These are phyloP conservation scores for Stephania japonica DNA, from an alignment of 164 flowering plant species.

Conservation along the genomic window DNA sequence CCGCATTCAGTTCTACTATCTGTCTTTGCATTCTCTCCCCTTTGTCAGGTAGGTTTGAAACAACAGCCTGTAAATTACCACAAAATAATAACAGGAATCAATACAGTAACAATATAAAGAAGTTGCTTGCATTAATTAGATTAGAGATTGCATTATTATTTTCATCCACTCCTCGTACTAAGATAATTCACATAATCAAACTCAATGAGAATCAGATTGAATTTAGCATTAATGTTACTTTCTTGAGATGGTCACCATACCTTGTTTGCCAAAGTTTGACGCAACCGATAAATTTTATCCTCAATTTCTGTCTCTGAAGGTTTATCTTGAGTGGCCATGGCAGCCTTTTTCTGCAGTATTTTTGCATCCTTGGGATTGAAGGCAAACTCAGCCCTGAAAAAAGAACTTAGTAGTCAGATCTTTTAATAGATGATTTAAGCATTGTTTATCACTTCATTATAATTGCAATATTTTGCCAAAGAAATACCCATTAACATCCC, in stretches of 20 bases:
- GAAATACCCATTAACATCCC: constrained; percentile 49
- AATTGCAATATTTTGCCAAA: not conserved
- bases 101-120: not conserved
- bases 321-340: constrained; percentile 20
- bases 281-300: constrained; percentile 53
- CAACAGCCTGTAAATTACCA: constrained; percentile 33
- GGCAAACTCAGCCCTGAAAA: constrained; percentile 54
- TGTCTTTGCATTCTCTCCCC: constrained; percentile 63
- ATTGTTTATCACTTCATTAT: not conserved
- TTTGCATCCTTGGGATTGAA: constrained; percentile 74
- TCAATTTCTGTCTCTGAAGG: constrained; percentile 49
- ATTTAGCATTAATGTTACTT: not conserved
- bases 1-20: constrained; percentile 40
- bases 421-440: not conserved
- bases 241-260: constrained; percentile 24
- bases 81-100: not conserved
- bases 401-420: not conserved
- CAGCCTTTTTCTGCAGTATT: constrained; percentile 23
- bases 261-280: constrained; percentile 49
- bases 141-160: not conserved
- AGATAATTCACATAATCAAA: not conserved
- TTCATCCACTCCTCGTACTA: not conserved
- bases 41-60: constrained; percentile 63
- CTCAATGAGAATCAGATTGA: not conserved
- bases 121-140: too few species aligned